Conservation (phyloP, 2,329 filamentous ascomycete species). For the Claviceps sp. region DNA sequence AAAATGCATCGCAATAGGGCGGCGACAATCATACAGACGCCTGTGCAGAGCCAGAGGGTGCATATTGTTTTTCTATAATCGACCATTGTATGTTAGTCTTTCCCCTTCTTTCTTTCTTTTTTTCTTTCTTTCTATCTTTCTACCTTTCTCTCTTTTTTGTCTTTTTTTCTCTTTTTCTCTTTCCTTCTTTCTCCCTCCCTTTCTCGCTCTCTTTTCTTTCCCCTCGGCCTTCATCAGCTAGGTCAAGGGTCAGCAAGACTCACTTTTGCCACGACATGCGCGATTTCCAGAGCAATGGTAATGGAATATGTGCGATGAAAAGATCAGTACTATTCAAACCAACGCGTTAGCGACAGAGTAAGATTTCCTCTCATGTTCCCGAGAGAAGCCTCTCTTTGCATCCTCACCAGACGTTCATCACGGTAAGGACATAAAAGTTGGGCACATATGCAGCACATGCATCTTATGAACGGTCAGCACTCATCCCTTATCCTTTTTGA, state of each 20-base stretch:
- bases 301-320: slow-evolving; percentile 24
- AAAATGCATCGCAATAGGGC: slow-evolving; percentile 27
- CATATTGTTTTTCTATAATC: slow-evolving; percentile 20
- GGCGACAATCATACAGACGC: slow-evolving; percentile 26
- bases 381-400: not conserved
- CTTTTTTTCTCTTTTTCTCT: too few species aligned
- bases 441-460: not conserved
- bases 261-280: slow-evolving; percentile 16
- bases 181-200: not conserved
- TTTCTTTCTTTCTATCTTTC: too few species aligned
- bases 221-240: too few species aligned
- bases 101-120: too few species aligned
- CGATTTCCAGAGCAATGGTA: slow-evolving; percentile 26
- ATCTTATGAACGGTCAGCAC: not conserved
- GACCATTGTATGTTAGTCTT: not conserved
- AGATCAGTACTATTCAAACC: slow-evolving; percentile 22
- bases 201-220: not conserved
- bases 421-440: not conserved
- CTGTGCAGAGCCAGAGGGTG: slow-evolving; percentile 26
- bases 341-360: not conserved
- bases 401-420: not conserved
- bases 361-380: too few species aligned
- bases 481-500: not conserved
- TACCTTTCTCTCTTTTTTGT: not conserved
- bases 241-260: not conserved